Base-by-base conservation (phyloP, 306 rosid species). In the Cicer yamashitae region DNA sequence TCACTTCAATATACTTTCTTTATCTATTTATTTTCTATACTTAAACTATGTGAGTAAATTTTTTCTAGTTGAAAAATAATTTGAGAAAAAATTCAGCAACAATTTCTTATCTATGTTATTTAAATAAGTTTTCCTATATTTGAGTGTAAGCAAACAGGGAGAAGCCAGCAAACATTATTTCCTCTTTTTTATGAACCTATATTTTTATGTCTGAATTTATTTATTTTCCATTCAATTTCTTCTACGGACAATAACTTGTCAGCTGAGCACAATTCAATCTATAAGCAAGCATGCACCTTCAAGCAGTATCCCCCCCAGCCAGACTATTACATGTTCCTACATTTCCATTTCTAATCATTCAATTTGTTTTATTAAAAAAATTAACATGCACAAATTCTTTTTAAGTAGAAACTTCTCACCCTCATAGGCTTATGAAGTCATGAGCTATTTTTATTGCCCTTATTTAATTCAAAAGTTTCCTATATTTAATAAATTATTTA, bases 371-470 rank as follows among this genome's bases (percentile, higher is more conserved):
- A 45, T 46, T 8, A 40, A 64, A n/a, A n/a, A 62, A 15, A 41
- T 9, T 40, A 10, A 65, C 15, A 10, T 18, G 9, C 59, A 48
- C 6, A 8, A 9, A 13, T 9, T 20, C 15, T 65, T 78, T 50
- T 61, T 41, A 44, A 15, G 25, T 17, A 51, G 60, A 57, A 63
- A 79, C 46, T 54, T 53, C 70, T n/a, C 62, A 66, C 61, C 70
- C 54, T 65, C 53, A n/a, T 20, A 62, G 51, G n/a, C 45, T 72
- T 62, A 38, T 18, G 64, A 52, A 59, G 47, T 25, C 48, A 73
- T 47, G 67, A 57, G 41, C 79, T 45, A 47, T 56, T 67, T 58
- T 56, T 48, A 40, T 34, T 71, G 71, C 71, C 5, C 53, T 41
- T 18, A 43, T 6, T 44, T 43, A 41, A 72, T 43, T 63, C 37